These are phyloP conservation scores for Tetrahymena malaccensis DNA, from an alignment of 73 alveolate species.

Conservation along the genomic window DNA sequence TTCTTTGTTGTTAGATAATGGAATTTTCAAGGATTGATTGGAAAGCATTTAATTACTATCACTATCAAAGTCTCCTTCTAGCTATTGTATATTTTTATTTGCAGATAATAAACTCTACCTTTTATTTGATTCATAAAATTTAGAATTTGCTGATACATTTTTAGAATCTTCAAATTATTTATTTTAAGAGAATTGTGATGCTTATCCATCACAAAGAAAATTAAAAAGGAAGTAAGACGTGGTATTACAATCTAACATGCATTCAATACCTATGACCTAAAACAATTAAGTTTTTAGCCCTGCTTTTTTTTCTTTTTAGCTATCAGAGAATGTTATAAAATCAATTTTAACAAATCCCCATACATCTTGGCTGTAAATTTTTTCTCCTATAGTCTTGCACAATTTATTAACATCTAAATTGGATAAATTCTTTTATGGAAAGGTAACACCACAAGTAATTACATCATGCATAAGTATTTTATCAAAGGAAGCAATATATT, in stretches of 20 bases:
- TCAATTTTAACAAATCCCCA: not conserved
- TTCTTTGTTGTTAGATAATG: not conserved
- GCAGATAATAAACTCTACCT: not conserved
- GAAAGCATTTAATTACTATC: not conserved
- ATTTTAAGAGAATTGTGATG: not conserved
- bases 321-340: not conserved
- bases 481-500: not conserved
- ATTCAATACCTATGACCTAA: not conserved
- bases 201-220: not conserved
- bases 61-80: not conserved
- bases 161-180: not conserved
- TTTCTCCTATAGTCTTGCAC: not conserved
- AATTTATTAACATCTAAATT: not conserved
- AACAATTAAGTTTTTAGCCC: not conserved
- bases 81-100: not conserved
- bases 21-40: not conserved
- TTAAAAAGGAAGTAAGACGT: not conserved
- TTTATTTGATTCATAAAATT: not conserved
- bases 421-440: not conserved
- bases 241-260: not conserved
- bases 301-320: not conserved
- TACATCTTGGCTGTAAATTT: not conserved
- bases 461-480: not conserved
- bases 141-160: not conserved
- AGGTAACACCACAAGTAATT: not conserved